A percentile compares a stretch with the other conserved stretches of the same genome.
phyloP scores from a whole-genome alignment of 352 stramenopile species.

The Phytopythium helicoides region DNA sequence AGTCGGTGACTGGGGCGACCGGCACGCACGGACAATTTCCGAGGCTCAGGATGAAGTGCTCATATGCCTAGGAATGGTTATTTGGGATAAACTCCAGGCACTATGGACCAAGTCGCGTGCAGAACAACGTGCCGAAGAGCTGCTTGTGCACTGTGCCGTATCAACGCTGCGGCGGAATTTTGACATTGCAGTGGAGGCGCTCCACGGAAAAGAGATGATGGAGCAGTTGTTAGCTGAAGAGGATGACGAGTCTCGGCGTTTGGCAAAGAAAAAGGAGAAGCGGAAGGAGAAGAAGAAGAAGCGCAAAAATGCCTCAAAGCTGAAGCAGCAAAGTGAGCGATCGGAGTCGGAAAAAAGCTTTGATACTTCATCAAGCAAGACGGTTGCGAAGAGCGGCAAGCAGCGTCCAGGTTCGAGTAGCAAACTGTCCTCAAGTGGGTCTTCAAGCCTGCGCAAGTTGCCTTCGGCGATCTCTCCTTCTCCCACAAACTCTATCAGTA shows the following conservation, averaged over 20 bases:
- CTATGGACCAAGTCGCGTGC: constrained; percentile 76
- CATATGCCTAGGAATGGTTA: constrained; percentile 84
- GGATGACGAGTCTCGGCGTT: constrained; percentile 70
- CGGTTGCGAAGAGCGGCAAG: constrained; percentile 14
- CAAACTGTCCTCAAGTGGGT: constrained; percentile 13
- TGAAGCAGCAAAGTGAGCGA: constrained; percentile 48
- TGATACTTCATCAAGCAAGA: constrained; percentile 2
- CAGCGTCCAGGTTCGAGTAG: constrained; percentile 17
- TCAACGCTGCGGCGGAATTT: constrained; percentile 79
- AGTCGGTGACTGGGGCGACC: constrained; percentile 78
- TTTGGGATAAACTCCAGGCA: constrained; percentile 88
- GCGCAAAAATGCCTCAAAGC: constrained; percentile 72
- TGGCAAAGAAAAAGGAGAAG: constrained; percentile 88
- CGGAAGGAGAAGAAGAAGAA: constrained; percentile 90
- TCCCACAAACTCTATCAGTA: constrained; percentile 40
- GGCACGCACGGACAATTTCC: constrained; percentile 79
- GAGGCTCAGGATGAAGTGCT: constrained; percentile 87
- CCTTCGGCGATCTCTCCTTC: constrained; percentile 34
- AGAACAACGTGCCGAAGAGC: constrained; percentile 75
- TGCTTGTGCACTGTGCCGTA: constrained; percentile 78
- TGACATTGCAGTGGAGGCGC: constrained; percentile 76
- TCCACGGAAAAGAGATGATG: constrained; percentile 88
- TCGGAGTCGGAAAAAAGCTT: constrained; percentile 36
- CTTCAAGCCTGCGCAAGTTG: constrained; percentile 22
- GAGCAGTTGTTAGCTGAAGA: constrained; percentile 82